Evolutionary conservation across 2,329 filamentous ascomycete species (phyloP).

Genomic region (Rutstroemia sp.): DNA sequence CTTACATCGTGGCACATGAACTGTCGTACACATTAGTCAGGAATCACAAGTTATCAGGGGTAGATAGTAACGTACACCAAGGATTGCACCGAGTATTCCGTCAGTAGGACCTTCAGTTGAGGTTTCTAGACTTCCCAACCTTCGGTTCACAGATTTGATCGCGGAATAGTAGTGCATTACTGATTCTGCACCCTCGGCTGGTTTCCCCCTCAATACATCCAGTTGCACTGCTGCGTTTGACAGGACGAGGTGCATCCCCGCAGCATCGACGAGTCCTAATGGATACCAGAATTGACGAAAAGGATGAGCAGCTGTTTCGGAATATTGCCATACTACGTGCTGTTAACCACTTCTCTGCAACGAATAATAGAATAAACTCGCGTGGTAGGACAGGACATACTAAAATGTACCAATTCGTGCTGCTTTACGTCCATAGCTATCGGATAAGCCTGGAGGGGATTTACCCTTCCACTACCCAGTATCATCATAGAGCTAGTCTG

Average conservation of each 20-base stretch:
- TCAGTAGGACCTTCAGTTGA: neutral
- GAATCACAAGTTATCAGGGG: neutral
- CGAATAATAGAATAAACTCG: neutral
- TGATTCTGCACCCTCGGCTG: neutral
- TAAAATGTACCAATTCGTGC: neutral
- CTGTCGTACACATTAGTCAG: neutral
- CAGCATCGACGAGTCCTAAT: neutral
- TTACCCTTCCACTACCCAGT: neutral
- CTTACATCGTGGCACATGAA: slow-evolving; percentile 6
- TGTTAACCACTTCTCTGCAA: neutral
- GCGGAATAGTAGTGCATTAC: neutral
- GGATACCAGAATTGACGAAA: slow-evolving; percentile 3
- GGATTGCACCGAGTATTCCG: neutral
- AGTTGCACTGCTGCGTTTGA: neutral
- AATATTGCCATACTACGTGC: neutral
- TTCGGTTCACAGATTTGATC: neutral
- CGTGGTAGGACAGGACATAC: neutral
- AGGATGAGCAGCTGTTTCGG: neutral
- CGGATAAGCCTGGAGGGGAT: neutral
- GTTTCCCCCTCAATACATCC: neutral
- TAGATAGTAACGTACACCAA: neutral
- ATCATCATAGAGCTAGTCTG: neutral
- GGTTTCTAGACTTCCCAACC: neutral
- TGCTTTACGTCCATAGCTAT: neutral
- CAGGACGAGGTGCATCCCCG: neutral